phyloP scores from a whole-genome alignment of 2,329 filamentous ascomycete species.

The Xylaria hypoxylon region DNA sequence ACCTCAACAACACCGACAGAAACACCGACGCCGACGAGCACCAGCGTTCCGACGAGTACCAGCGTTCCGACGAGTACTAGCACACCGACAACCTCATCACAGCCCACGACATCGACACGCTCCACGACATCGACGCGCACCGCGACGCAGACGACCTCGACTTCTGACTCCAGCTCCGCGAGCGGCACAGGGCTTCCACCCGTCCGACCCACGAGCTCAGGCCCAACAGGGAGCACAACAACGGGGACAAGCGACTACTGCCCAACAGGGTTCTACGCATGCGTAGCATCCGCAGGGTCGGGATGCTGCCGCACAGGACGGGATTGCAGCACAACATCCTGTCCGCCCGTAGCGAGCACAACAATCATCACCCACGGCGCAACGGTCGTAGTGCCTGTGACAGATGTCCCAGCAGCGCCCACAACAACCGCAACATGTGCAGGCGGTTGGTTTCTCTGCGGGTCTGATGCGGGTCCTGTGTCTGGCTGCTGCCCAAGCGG shows the following conservation, averaged over 20 bases:
- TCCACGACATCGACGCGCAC: conserved; percentile 34
- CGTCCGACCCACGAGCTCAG: conserved; percentile 50
- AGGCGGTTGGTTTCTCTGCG: conserved; percentile 80
- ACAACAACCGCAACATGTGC: conserved; percentile 68
- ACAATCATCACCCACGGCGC: conserved; percentile 75
- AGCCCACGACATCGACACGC: conserved; percentile 41
- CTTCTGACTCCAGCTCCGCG: conserved; percentile 44
- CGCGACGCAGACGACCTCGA: conserved; percentile 47
- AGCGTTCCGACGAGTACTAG: conserved; percentile 43
- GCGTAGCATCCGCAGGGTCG: conserved; percentile 84
- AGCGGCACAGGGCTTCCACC: conserved; percentile 54
- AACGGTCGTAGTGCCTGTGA: conserved; percentile 76
- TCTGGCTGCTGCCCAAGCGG: conserved; percentile 88
- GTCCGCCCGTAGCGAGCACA: conserved; percentile 67
- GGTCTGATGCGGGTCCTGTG: conserved; percentile 66
- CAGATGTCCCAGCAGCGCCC: conserved; percentile 56
- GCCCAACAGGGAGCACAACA: conserved; percentile 43
- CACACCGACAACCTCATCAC: conserved; percentile 42
- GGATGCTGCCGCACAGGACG: conserved; percentile 89
- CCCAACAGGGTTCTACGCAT: conserved; percentile 92
- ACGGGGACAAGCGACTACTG: conserved; percentile 64
- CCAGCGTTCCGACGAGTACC: conserved; percentile 51
- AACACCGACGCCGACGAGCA: conserved; percentile 43
- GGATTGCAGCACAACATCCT: conserved; percentile 84
- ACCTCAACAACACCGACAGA: conserved; percentile 55